Percentiles rank a stretch among this genome's conserved stretches.
Conservation (phyloP, 2,329 filamentous ascomycete genomes). For the Chrysoporthe deuterocubensis region DNA sequence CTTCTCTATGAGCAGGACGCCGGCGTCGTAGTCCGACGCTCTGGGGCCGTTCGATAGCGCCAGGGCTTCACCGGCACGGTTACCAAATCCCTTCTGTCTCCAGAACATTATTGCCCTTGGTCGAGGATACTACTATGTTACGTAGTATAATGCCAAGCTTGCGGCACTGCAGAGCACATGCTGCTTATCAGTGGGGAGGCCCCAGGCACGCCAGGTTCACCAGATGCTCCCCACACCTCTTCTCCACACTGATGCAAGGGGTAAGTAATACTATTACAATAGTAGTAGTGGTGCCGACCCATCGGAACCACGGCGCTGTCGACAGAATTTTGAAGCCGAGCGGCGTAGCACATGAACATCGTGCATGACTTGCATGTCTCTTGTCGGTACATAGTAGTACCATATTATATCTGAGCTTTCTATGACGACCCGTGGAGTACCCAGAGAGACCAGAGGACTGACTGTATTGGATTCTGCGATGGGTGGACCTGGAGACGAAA, state of each 20-base stretch:
- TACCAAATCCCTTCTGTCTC: constrained; percentile 5
- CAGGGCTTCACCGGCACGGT: neutral
- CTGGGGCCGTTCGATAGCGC: neutral
- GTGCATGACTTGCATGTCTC: too few relatives aligned
- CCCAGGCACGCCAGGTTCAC: neutral
- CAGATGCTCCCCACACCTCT: neutral
- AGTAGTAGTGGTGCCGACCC: neutral
- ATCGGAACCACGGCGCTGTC: neutral
- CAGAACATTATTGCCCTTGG: neutral
- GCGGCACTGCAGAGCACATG: neutral
- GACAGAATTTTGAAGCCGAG: too few relatives aligned
- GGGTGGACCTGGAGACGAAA: too few relatives aligned
- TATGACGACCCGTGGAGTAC: too few relatives aligned
- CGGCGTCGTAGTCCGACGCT: neutral
- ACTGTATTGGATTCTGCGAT: too few relatives aligned
- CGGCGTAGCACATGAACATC: too few relatives aligned
- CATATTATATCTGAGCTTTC: too few relatives aligned
- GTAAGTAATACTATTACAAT: too few relatives aligned
- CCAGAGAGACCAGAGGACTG: too few relatives aligned
- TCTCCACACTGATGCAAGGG: neutral
- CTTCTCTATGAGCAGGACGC: neutral
- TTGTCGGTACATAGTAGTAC: too few relatives aligned
- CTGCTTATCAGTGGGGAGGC: neutral
- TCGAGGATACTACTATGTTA: neutral
- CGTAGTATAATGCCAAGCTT: neutral